Percentiles rank a stretch among this genome's conserved stretches.
Evolutionary conservation across 495 filamentous ascomycete genomes (phyloP).

Genomic region (Aspergillus saccharolyticus): DNA sequence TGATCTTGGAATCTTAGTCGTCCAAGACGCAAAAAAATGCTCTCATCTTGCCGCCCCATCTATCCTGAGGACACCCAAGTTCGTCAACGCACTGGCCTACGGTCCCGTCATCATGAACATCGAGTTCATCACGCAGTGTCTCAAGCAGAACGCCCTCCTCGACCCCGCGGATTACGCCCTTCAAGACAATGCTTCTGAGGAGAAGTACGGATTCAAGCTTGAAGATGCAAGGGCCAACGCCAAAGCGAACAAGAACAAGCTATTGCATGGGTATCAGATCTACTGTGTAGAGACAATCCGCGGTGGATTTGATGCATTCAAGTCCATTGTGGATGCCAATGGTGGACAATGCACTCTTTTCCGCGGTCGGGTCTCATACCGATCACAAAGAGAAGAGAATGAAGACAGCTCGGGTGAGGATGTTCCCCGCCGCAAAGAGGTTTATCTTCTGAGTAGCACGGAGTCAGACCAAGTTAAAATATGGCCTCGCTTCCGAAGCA

Average conservation of each 20-base stretch:
- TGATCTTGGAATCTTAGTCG: slow-evolving; percentile 74
- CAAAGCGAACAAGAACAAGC: slow-evolving; percentile 64
- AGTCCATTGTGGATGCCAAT: slow-evolving; percentile 79
- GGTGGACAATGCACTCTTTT: slow-evolving; percentile 79
- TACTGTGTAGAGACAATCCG: slow-evolving; percentile 74
- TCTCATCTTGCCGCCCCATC: slow-evolving; percentile 83
- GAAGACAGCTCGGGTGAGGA: slow-evolving; percentile 52
- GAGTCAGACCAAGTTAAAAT: slow-evolving; percentile 61
- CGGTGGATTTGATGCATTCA: slow-evolving; percentile 77
- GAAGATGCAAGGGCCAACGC: slow-evolving; percentile 61
- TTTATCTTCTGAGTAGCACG: slow-evolving; percentile 69
- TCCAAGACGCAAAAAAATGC: slow-evolving; percentile 66
- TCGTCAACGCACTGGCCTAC: slow-evolving; percentile 76
- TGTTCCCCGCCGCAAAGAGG: slow-evolving; percentile 57
- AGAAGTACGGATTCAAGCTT: slow-evolving; percentile 62
- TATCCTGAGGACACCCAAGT: slow-evolving; percentile 86
- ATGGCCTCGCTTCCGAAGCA: slow-evolving; percentile 74
- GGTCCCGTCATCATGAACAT: slow-evolving; percentile 69
- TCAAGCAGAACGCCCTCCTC: slow-evolving; percentile 56
- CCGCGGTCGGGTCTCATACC: slow-evolving; percentile 61
- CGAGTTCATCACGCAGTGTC: slow-evolving; percentile 71
- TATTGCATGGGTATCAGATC: slow-evolving; percentile 67
- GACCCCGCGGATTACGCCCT: slow-evolving; percentile 59
- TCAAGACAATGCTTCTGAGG: slow-evolving; percentile 64
- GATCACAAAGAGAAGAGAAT: slow-evolving; percentile 39